A percentile compares a stretch with the other conserved stretches of the same genome.
Conservation (phyloP, 257 asterid genomes). For the Thymus quinquecostatus region DNA sequence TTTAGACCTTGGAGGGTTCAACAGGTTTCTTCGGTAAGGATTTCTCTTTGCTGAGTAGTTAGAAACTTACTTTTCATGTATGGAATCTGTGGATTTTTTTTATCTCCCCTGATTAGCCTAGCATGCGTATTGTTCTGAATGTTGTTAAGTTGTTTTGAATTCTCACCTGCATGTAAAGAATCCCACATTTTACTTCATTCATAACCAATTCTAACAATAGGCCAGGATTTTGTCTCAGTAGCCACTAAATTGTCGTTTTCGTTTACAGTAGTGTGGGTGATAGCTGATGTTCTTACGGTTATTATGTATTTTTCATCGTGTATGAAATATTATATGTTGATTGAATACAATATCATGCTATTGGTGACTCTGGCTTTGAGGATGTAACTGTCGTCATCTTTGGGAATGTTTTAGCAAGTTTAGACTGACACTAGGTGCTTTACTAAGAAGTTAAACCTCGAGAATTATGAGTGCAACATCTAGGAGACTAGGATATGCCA, state of each 20-base stretch:
- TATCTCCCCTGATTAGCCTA: neutral
- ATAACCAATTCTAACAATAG: neutral
- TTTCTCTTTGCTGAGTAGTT: slow-evolving; percentile 18
- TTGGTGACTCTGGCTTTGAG: neutral
- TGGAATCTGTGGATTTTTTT: neutral
- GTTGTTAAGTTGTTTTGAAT: too few relatives aligned
- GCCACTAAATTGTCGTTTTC: neutral
- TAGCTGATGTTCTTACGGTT: neutral
- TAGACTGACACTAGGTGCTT: neutral
- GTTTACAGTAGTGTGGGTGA: slow-evolving; percentile 1
- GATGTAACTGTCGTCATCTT: neutral
- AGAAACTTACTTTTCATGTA: neutral
- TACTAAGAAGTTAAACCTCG: slow-evolving; percentile 5
- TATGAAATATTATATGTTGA: neutral
- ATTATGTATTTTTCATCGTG: neutral
- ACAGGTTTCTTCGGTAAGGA: slow-evolving; percentile 89
- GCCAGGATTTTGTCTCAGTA: neutral
- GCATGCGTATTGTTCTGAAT: neutral
- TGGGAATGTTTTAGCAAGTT: slow-evolving; percentile 6
- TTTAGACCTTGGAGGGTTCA: slow-evolving; percentile 92
- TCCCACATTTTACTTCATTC: slow-evolving; percentile 12
- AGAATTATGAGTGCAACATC: neutral
- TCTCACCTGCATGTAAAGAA: neutral
- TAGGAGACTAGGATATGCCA: neutral
- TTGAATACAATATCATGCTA: neutral